Conservation (phyloP, 2,329 filamentous ascomycete genomes). For the Diplodia corticola region DNA sequence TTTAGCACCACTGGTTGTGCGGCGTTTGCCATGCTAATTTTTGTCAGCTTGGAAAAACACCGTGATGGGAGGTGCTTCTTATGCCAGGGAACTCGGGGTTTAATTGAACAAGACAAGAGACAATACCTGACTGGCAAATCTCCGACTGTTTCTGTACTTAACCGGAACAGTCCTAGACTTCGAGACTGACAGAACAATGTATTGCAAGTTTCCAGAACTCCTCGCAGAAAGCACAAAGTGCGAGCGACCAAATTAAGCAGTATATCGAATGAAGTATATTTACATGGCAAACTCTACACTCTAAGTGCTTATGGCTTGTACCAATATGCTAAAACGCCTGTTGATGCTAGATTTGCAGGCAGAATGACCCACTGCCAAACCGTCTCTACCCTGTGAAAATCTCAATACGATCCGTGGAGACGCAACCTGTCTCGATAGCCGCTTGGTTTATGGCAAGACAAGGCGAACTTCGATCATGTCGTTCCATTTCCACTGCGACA, state of each 20-base stretch:
- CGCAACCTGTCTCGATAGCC: not conserved
- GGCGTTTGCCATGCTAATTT: too few relatives aligned
- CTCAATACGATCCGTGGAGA: not conserved
- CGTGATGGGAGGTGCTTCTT: too few relatives aligned
- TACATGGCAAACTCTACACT: not conserved
- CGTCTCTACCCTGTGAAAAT: not conserved
- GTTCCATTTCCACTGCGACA: not conserved
- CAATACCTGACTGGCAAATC: too few relatives aligned
- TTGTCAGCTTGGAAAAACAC: too few relatives aligned
- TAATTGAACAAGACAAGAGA: too few relatives aligned
- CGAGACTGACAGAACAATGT: too few relatives aligned
- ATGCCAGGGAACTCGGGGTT: too few relatives aligned
- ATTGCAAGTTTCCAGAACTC: not conserved
- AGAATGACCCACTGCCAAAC: not conserved
- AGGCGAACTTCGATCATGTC: not conserved
- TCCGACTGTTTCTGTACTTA: too few relatives aligned
- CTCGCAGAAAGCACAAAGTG: not conserved
- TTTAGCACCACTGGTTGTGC: too few relatives aligned
- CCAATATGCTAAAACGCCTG: not conserved
- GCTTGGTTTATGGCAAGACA: not conserved
- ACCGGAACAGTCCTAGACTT: too few relatives aligned
- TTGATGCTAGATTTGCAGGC: not conserved
- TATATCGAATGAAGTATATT: not conserved
- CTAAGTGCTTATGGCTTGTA: not conserved
- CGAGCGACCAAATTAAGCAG: too few relatives aligned